Evolutionary conservation across 1,284 basidiomycete species (phyloP).

Genomic region (Sphaerobolus stellatus): DNA sequence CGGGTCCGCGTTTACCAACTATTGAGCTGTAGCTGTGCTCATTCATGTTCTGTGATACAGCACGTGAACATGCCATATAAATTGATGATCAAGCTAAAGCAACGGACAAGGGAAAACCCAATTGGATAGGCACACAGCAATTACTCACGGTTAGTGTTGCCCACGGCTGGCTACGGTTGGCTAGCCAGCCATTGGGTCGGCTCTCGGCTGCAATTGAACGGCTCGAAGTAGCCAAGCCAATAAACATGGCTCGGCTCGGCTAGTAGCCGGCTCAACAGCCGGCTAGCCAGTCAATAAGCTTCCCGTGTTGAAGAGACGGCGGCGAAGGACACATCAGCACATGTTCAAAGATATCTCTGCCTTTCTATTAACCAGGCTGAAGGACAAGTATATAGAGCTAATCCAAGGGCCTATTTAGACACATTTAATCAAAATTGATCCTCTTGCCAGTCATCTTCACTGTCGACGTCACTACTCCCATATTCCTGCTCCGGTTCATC

Average conservation of each 20-base stretch:
- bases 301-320: neutral
- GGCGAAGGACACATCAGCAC: neutral
- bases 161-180: too few relatives aligned
- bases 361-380: neutral
- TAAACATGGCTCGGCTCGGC: constrained; percentile 2
- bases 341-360: neutral
- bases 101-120: too few relatives aligned
- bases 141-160: too few relatives aligned
- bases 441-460: neutral
- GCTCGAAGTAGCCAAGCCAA: too few relatives aligned
- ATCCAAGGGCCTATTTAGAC: neutral
- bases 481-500: neutral
- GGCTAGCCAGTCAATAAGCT: neutral
- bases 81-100: too few relatives aligned
- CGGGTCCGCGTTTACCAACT: too few relatives aligned
- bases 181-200: neutral
- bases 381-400: neutral
- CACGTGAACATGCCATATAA: too few relatives aligned
- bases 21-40: too few relatives aligned
- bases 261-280: neutral
- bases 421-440: neutral
- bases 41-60: too few relatives aligned
- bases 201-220: neutral
- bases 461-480: neutral
- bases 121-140: too few relatives aligned